phyloP scores from a whole-genome alignment of 345 rosid species.

The Euclidium syriacum region DNA sequence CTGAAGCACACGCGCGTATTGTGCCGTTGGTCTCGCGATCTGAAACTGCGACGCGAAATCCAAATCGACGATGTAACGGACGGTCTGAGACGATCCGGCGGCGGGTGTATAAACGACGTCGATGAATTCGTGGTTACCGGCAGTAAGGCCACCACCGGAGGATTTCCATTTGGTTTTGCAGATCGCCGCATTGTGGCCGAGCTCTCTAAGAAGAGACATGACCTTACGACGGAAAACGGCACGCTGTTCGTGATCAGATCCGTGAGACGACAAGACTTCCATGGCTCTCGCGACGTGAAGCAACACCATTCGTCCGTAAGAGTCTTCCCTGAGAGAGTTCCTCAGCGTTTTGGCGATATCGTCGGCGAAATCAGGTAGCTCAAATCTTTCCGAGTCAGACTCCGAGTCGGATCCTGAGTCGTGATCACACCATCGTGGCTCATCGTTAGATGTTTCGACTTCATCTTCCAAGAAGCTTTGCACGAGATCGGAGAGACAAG shows the following conservation, averaged over 20 bases:
- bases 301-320: conserved; percentile 38
- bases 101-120: conserved; percentile 45
- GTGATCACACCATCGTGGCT: conserved; percentile 8
- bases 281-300: conserved; percentile 41
- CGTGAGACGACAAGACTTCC: conserved; percentile 39
- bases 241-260: conserved; percentile 24
- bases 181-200: conserved; percentile 83
- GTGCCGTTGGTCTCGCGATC: conserved; percentile 80
- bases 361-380: conserved; percentile 31
- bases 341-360: conserved; percentile 19
- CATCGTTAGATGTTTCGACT: background rate
- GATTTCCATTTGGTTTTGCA: conserved; percentile 83
- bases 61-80: conserved; percentile 65
- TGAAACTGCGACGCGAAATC: conserved; percentile 71
- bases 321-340: conserved; percentile 26
- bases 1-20: conserved; percentile 40
- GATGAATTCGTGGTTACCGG: conserved; percentile 78
- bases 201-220: conserved; percentile 52
- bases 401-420: conserved; percentile 40
- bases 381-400: conserved; percentile 42
- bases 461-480: conserved; percentile 63
- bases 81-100: background rate
- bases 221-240: conserved; percentile 42
- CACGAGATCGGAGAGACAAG: conserved; percentile 76
- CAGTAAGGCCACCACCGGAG: conserved; percentile 48